phyloP scores from a whole-genome alignment of 2,329 filamentous ascomycete species.

The Lecanicillium sp. region DNA sequence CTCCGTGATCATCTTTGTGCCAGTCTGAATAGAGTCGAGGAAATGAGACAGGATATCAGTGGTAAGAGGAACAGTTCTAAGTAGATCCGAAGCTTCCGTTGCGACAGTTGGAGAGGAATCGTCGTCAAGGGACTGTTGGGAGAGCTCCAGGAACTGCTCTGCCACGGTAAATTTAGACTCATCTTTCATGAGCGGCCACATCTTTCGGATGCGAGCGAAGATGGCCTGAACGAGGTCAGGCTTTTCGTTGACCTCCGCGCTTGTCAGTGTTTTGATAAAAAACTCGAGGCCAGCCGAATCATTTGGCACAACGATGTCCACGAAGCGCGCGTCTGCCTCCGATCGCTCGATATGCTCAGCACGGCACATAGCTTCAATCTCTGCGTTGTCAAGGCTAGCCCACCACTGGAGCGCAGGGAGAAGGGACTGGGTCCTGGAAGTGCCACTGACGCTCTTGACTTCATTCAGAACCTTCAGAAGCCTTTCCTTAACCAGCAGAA shows the following conservation, averaged over 20 bases:
- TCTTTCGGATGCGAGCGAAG: constrained; percentile 61
- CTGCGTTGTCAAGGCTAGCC: constrained; percentile 48
- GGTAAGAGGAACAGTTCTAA: constrained; percentile 67
- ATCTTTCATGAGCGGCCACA: constrained; percentile 68
- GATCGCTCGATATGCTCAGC: constrained; percentile 37
- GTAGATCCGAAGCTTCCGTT: constrained; percentile 62
- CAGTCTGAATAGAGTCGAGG: constrained; percentile 66
- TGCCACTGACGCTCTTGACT: constrained; percentile 63
- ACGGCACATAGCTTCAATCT: constrained; percentile 39
- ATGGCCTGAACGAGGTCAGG: constrained; percentile 54
- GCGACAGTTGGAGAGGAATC: constrained; percentile 35
- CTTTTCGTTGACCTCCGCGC: constrained; percentile 32
- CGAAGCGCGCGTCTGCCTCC: constrained; percentile 37
- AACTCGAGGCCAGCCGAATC: constrained; percentile 46
- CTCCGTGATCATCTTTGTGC: constrained; percentile 65
- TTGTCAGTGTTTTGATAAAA: constrained; percentile 42
- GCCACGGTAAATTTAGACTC: constrained; percentile 55
- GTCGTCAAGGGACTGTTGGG: constrained; percentile 37
- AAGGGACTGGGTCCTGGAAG: constrained; percentile 66
- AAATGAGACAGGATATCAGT: constrained; percentile 67
- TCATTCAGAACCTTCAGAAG: constrained; percentile 68
- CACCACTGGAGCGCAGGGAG: constrained; percentile 69
- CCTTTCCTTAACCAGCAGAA: constrained; percentile 61
- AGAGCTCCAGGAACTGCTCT: constrained; percentile 56
- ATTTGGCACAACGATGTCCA: constrained; percentile 48